phyloP scores from a whole-genome alignment of 2,329 filamentous ascomycete genomes.

The Monosporascus sp. region DNA sequence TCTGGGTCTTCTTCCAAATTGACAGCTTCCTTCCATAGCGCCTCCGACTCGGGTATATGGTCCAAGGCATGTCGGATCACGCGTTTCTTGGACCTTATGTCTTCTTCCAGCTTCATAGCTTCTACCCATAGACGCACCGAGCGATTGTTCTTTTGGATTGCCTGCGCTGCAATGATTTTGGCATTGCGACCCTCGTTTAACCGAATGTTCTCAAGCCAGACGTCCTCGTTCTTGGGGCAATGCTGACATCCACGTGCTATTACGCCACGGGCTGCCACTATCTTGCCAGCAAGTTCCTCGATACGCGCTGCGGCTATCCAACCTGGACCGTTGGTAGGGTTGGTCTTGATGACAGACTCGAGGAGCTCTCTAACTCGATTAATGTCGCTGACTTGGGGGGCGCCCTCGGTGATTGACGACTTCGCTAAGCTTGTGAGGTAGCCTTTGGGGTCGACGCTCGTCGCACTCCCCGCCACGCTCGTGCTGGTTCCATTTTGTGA shows the following conservation, averaged over 20 bases:
- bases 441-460: conserved; percentile 89
- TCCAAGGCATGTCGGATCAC: conserved; percentile 89
- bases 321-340: conserved; percentile 87
- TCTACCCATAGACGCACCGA: conserved; percentile 92
- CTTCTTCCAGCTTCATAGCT: conserved; percentile 86
- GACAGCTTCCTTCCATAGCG: conserved; percentile 96
- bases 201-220: conserved; percentile 93
- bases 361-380: conserved; percentile 87
- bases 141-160: conserved; percentile 84
- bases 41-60: conserved; percentile 88
- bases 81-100: conserved; percentile 80
- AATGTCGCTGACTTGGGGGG: conserved; percentile 87
- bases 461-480: conserved; percentile 68
- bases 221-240: conserved; percentile 91
- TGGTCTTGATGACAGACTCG: conserved; percentile 97
- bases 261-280: conserved; percentile 80
- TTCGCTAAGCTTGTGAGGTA: conserved; percentile 90
- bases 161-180: conserved; percentile 90
- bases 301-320: conserved; percentile 94
- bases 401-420: conserved; percentile 71
- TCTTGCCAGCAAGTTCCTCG: conserved; percentile 89
- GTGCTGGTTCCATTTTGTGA: conserved; percentile 65
- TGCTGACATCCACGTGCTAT: conserved; percentile 85
- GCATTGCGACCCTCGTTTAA: conserved; percentile 90
- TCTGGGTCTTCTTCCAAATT: conserved; percentile 88